These are phyloP conservation scores for Cotoneaster glaucophyllus DNA, from an alignment of 306 rosid species.

Conservation along the genomic window DNA sequence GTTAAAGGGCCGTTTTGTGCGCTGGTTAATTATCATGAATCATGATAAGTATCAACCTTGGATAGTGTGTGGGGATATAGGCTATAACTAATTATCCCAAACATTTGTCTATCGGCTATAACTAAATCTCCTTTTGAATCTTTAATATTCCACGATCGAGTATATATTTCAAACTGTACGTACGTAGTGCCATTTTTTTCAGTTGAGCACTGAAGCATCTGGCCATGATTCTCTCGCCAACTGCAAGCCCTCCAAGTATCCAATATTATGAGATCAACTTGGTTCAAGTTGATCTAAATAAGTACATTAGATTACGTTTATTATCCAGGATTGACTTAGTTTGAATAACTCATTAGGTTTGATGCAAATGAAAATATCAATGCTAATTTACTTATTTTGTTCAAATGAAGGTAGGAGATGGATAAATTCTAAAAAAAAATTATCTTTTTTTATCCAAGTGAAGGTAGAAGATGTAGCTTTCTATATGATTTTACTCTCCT, in stretches of 20 bases:
- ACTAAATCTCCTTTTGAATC: background rate
- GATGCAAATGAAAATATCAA: too few relatives aligned
- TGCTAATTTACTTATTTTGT: too few relatives aligned
- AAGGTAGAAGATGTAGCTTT: too few relatives aligned
- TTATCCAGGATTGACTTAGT: too few relatives aligned
- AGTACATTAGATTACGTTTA: background rate
- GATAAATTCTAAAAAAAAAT: too few relatives aligned
- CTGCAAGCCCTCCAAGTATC: background rate
- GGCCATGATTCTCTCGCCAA: background rate
- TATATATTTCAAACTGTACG: background rate
- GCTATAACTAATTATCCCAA: too few relatives aligned
- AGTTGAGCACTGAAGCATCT: conserved; percentile 2
- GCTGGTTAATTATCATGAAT: conserved; percentile 3
- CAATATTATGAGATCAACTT: background rate
- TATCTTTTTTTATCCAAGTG: too few relatives aligned
- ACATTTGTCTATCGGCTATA: too few relatives aligned
- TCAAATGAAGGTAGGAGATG: too few relatives aligned
- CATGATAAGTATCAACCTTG: background rate
- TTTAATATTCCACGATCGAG: background rate
- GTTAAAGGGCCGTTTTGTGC: background rate
- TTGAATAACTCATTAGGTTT: too few relatives aligned
- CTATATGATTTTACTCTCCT: background rate
- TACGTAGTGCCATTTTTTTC: background rate
- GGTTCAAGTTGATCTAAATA: background rate
- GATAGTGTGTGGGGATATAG: background rate